A percentile compares a stretch with the other conserved stretches of the same genome.
Conservation (phyloP, 441 rosid genomes). For the Bruguiera hainesii region DNA sequence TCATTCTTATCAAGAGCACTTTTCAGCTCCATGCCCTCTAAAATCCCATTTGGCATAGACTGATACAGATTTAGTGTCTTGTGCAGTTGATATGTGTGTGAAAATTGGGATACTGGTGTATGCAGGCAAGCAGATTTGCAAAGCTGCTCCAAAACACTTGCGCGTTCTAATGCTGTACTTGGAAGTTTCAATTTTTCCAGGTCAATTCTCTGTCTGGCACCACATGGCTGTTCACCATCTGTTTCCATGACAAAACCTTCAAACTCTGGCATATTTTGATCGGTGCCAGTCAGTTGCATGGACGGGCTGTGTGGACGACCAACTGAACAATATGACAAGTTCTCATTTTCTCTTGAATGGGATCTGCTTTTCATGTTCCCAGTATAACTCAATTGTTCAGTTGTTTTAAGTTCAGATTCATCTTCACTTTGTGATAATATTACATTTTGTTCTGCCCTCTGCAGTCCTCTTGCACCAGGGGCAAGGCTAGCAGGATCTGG, state of each 20-base stretch:
- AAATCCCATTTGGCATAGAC: slow-evolving; percentile 67
- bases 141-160: slow-evolving; percentile 57
- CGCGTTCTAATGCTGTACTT: slow-evolving; percentile 47
- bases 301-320: slow-evolving; percentile 33
- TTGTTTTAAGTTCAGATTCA: slow-evolving; percentile 25
- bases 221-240: slow-evolving; percentile 33
- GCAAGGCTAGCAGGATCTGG: slow-evolving; percentile 25
- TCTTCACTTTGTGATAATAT: slow-evolving; percentile 25
- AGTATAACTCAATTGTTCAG: slow-evolving; percentile 26
- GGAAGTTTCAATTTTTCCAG: slow-evolving; percentile 51
- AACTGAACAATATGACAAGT: slow-evolving; percentile 27
- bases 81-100: slow-evolving; percentile 38
- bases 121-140: slow-evolving; percentile 56
- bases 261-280: slow-evolving; percentile 49
- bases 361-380: slow-evolving; percentile 22
- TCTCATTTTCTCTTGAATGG: slow-evolving; percentile 27
- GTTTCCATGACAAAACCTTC: slow-evolving; percentile 63
- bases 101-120: slow-evolving; percentile 57
- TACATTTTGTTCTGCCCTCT: slow-evolving; percentile 25
- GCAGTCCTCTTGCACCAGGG: slow-evolving; percentile 30
- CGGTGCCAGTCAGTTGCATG: slow-evolving; percentile 24
- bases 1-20: slow-evolving; percentile 20
- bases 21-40: slow-evolving; percentile 43
- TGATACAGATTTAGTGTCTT: slow-evolving; percentile 37
- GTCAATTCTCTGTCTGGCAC: slow-evolving; percentile 31